A percentile compares a stretch with the other conserved stretches of the same genome.
Evolutionary conservation across 2,329 filamentous ascomycete genomes (phyloP).

Genomic region (Diaporthe aspalathi): DNA sequence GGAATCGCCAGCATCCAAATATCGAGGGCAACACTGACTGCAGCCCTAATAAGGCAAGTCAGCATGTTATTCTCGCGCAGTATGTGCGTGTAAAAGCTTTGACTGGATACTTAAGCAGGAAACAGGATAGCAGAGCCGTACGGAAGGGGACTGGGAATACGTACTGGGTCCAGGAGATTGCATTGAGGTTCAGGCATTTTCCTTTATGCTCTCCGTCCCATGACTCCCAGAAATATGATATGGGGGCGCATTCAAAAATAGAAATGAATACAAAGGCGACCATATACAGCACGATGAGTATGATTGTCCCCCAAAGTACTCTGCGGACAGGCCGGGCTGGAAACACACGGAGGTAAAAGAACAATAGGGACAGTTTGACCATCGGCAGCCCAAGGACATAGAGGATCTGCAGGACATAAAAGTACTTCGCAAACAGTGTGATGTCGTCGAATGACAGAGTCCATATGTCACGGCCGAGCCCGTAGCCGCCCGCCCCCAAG

Average conservation of each 20-base stretch:
- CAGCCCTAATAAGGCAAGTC: constrained; percentile 49
- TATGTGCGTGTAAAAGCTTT: background rate
- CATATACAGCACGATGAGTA: constrained; percentile 36
- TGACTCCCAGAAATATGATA: constrained; percentile 54
- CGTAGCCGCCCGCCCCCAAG: constrained; percentile 36
- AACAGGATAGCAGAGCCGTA: no score
- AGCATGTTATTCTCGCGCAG: background rate
- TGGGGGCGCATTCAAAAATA: constrained; percentile 54
- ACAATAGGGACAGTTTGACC: constrained; percentile 32
- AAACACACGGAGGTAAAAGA: constrained; percentile 38
- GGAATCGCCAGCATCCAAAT: constrained; percentile 57
- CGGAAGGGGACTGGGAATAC: background rate
- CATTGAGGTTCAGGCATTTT: constrained; percentile 54
- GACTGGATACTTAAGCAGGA: no score
- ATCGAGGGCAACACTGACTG: constrained; percentile 56
- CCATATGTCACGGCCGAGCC: constrained; percentile 47
- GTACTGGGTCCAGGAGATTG: constrained; percentile 50
- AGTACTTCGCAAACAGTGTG: constrained; percentile 43
- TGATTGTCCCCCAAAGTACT: constrained; percentile 28
- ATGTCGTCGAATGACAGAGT: constrained; percentile 44
- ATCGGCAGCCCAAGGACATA: constrained; percentile 32
- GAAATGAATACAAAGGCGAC: constrained; percentile 48
- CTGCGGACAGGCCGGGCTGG: constrained; percentile 4
- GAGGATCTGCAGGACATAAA: constrained; percentile 43
- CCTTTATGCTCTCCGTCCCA: constrained; percentile 56